phyloP scores from a whole-genome alignment of 495 filamentous ascomycete genomes.

The Haplographium delicatum region DNA sequence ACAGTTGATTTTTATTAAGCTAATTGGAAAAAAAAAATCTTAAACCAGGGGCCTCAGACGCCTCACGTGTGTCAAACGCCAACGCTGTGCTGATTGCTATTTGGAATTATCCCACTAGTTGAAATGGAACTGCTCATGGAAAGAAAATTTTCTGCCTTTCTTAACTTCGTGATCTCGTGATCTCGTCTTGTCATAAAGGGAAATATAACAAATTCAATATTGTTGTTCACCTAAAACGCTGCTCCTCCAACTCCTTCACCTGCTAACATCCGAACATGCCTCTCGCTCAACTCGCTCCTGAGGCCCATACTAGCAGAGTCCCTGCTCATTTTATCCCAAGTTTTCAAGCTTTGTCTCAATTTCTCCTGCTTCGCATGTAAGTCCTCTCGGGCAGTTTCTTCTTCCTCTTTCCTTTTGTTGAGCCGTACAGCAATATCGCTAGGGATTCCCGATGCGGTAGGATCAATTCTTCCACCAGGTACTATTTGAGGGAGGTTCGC shows the following conservation, averaged over 20 bases:
- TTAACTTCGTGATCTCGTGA: no score
- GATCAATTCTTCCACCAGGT: conserved; percentile 23
- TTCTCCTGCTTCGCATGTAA: conserved; percentile 21
- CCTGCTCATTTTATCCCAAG: conserved; percentile 22
- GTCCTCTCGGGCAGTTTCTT: conserved; percentile 19
- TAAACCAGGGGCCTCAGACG: no score
- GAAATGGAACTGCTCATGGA: no score
- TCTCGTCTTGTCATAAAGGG: background rate
- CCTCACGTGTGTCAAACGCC: no score
- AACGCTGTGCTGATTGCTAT: no score
- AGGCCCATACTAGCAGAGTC: conserved; percentile 18
- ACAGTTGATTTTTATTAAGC: no score
- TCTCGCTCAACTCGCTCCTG: conserved; percentile 23
- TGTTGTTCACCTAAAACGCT: conserved; percentile 19
- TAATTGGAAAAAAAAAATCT: no score
- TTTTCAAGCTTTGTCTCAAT: conserved; percentile 18
- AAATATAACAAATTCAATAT: background rate
- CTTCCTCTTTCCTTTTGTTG: conserved; percentile 25
- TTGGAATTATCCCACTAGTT: no score
- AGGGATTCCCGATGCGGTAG: conserved; percentile 19
- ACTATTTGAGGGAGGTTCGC: conserved; percentile 26
- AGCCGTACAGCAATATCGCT: conserved; percentile 13
- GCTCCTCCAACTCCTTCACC: conserved; percentile 27
- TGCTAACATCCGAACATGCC: conserved; percentile 23
- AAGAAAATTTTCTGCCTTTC: no score